A percentile compares a stretch with the other conserved stretches of the same genome.
Evolutionary conservation across 495 filamentous ascomycete genomes (phyloP).

Genomic region (Geoglossum glabrum): DNA sequence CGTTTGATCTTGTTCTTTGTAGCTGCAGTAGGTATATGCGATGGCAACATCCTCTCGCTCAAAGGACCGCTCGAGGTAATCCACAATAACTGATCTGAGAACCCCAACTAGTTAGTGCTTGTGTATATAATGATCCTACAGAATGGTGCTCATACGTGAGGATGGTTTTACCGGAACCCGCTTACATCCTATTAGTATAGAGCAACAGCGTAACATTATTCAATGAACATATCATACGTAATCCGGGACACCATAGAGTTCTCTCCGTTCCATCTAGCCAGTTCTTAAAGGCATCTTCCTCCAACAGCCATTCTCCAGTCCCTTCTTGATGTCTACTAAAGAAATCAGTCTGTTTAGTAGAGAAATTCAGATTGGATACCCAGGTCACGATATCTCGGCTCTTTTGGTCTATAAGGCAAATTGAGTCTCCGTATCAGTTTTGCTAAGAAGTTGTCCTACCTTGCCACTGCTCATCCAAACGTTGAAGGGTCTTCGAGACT

Average conservation of each 20-base stretch:
- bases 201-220: neutral
- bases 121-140: neutral
- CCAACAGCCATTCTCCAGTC: constrained; percentile 1
- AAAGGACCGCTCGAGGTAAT: neutral
- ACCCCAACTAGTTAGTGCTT: neutral
- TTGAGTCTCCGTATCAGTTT: too few relatives aligned
- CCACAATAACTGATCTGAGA: constrained; percentile 1
- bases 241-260: neutral
- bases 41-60: neutral
- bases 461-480: too few relatives aligned
- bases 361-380: neutral
- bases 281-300: neutral
- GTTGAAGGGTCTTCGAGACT: too few relatives aligned
- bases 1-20: constrained; percentile 7
- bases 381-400: neutral
- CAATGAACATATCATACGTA: neutral
- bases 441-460: too few relatives aligned
- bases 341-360: neutral
- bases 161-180: constrained; percentile 3
- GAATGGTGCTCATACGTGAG: neutral
- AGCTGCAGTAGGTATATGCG: constrained; percentile 7
- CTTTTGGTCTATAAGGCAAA: neutral
- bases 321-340: neutral
- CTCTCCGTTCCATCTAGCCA: neutral
- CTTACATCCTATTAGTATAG: neutral